Evolutionary conservation across 352 stramenopile species (phyloP).

Genomic region (Phytophthora cactorum): DNA sequence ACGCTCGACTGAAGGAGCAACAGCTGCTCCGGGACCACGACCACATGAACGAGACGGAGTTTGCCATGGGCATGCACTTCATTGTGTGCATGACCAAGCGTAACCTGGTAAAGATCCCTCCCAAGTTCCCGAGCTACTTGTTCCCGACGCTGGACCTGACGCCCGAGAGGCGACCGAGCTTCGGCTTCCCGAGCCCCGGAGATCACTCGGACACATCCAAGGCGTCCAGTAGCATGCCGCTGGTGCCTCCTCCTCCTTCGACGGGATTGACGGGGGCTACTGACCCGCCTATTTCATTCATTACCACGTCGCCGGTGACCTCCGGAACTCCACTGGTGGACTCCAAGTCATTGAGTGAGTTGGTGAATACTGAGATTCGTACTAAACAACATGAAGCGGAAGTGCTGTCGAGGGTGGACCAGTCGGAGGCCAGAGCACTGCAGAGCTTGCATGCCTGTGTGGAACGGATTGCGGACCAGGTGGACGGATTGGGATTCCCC

Average conservation of each 20-base stretch:
- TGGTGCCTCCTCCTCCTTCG: constrained; percentile 6
- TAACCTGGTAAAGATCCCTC: constrained; percentile 53
- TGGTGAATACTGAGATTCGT: constrained; percentile 48
- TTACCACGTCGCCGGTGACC: constrained; percentile 10
- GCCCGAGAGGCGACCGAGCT: constrained; percentile 18
- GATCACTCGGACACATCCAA: constrained; percentile 17
- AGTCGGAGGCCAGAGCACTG: constrained; percentile 42
- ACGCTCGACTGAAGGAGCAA: constrained; percentile 52
- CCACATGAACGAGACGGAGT: constrained; percentile 59
- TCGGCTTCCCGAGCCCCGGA: constrained; percentile 16
- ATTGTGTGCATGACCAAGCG: constrained; percentile 84
- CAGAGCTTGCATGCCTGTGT: constrained; percentile 54
- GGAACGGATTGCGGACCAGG: constrained; percentile 44
- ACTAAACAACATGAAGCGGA: constrained; percentile 41
- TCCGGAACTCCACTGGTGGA: constrained; percentile 33
- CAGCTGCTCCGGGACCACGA: constrained; percentile 38
- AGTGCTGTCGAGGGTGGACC: constrained; percentile 38
- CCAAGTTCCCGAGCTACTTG: constrained; percentile 58
- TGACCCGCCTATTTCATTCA: constrained; percentile 1
- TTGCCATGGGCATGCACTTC: constrained; percentile 78
- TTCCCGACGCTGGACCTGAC: constrained; percentile 70
- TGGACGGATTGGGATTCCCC: constrained; percentile 58
- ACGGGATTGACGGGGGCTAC: neutral
- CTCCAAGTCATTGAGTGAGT: constrained; percentile 44
- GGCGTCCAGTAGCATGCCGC: constrained; percentile 8